Base-by-base conservation (phyloP, 176 grass and related monocot genomes). In the Puya raimondii region DNA sequence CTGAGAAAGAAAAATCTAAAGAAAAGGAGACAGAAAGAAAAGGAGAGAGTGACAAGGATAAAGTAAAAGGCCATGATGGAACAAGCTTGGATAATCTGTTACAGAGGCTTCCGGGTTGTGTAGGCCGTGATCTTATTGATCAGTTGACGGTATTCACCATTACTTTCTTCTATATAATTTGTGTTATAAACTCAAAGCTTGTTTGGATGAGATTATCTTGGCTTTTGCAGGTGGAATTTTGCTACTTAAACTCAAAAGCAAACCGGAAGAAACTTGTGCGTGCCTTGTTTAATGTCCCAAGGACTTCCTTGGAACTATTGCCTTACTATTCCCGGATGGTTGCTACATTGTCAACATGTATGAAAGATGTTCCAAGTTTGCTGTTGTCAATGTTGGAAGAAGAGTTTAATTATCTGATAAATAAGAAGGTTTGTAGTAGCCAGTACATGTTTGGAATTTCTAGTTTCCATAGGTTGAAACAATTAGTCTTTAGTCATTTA, bases 91-190 rank as follows among this genome's bases (percentile, higher is more conserved):
- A 99, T 67, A 86, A 76, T 49, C 78, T 99, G 47, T 74, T 93
- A 50, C 94, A 93, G 71, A 91, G 89, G 64, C 73, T 99, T 64
- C 94, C 94, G 53, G 81, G 94, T 77, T 93, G 87, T 81, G 89
- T 93, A 67, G 93, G 94, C 77, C 94, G 94, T 73, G 94, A 99
- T 80, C 90, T 99, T 50, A 93, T 99, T 74, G 94, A 99, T 80
- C 94, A 93, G 52, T 71, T 99, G 80, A 90, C 89, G 86, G 89
- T 99, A 83, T 80, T 58, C 51, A 63, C 16, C 66, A 69, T 52
- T 72, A 2, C 61, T 66, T 15, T 51, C 21, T 78, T 82, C 10
- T 69, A 51, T 18, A 16, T 75, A 14, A 42, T 75, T 23, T 65
- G 47, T 65, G 17, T 50, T 65, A n/a, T 52, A 23, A 2, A 53